phyloP scores from a whole-genome alignment of 2,329 filamentous ascomycete genomes.

The Colletotrichum lindemuthianum region DNA sequence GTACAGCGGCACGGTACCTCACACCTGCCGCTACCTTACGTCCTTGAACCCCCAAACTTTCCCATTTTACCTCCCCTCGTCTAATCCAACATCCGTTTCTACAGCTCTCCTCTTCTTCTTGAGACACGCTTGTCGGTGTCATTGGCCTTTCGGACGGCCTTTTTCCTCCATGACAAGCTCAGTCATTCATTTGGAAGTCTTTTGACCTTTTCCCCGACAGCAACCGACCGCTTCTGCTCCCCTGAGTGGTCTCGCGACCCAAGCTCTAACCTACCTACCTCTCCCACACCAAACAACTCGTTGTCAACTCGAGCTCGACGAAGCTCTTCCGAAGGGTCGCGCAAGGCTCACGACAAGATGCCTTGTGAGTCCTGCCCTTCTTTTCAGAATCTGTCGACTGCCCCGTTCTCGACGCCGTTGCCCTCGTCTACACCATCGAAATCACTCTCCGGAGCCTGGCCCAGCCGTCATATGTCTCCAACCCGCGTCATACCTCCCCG shows the following conservation, averaged over 20 bases:
- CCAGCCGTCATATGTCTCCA: conserved; percentile 30
- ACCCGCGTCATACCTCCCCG: conserved; percentile 33
- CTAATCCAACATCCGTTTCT: conserved; percentile 24
- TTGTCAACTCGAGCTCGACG: conserved; percentile 33
- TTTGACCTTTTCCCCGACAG: conserved; percentile 32
- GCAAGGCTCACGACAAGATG: conserved; percentile 38
- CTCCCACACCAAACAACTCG: conserved; percentile 26
- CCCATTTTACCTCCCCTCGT: conserved; percentile 33
- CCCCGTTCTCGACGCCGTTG: conserved; percentile 20
- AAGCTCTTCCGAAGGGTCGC: conserved; percentile 28
- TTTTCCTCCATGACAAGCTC: conserved; percentile 37
- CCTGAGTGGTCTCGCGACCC: conserved; percentile 37
- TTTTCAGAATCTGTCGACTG: neutral
- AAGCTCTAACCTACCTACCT: conserved; percentile 30
- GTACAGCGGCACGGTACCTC: conserved; percentile 35
- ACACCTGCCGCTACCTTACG: conserved; percentile 28
- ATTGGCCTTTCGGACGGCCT: conserved; percentile 36
- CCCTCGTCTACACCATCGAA: conserved; percentile 12
- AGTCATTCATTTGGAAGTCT: conserved; percentile 35
- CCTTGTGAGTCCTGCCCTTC: conserved; percentile 37
- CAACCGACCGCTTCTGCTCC: conserved; percentile 30
- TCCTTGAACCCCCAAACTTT: conserved; percentile 37
- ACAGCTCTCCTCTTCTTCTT: conserved; percentile 34
- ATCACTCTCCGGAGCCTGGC: conserved; percentile 7
- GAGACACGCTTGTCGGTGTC: conserved; percentile 35